These are phyloP conservation scores for Sparassis latifolia DNA, from an alignment of 1,284 basidiomycete species.

Conservation along the genomic window DNA sequence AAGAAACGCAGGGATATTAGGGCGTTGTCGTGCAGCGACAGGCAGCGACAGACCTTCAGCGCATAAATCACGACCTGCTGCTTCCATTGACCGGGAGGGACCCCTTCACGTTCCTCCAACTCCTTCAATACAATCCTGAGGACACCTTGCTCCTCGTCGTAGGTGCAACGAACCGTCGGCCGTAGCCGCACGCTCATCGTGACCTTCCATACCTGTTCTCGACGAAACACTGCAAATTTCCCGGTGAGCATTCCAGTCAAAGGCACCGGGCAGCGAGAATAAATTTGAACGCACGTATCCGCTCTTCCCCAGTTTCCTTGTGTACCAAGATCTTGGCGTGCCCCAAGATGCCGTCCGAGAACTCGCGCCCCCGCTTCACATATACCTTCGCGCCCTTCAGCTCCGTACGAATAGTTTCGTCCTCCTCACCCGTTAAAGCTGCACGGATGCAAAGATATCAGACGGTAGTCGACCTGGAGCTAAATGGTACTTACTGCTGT, in stretches of 20 bases:
- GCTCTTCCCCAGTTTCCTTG: constrained; percentile 33
- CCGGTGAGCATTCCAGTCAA: not conserved
- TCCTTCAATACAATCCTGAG: constrained; percentile 53
- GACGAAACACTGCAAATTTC: constrained; percentile 47
- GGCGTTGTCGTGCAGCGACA: not conserved
- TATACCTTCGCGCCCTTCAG: constrained; percentile 55
- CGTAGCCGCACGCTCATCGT: constrained; percentile 56
- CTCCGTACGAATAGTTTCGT: constrained; percentile 47
- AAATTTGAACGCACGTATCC: constrained; percentile 35
- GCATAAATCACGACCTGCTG: constrained; percentile 31
- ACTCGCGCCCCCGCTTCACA: constrained; percentile 50
- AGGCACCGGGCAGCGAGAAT: too few relatives aligned
- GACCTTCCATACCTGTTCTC: constrained; percentile 60
- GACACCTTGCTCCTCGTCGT: constrained; percentile 46
- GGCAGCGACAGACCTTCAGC: constrained; percentile 27
- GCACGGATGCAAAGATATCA: not conserved
- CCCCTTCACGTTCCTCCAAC: constrained; percentile 21
- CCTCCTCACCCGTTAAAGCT: constrained; percentile 58
- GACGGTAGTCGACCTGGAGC: not conserved
- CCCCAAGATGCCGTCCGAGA: constrained; percentile 53
- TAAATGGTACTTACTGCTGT: constrained; percentile 11
- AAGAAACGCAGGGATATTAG: not conserved
- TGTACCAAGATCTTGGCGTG: constrained; percentile 50
- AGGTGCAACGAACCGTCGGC: constrained; percentile 47
- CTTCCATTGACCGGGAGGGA: not conserved